Percentiles rank a stretch among this genome's conserved stretches.
These are phyloP conservation scores for Lactarius akahatsu DNA, from an alignment of 768 basidiomycete species.

Conservation along the genomic window DNA sequence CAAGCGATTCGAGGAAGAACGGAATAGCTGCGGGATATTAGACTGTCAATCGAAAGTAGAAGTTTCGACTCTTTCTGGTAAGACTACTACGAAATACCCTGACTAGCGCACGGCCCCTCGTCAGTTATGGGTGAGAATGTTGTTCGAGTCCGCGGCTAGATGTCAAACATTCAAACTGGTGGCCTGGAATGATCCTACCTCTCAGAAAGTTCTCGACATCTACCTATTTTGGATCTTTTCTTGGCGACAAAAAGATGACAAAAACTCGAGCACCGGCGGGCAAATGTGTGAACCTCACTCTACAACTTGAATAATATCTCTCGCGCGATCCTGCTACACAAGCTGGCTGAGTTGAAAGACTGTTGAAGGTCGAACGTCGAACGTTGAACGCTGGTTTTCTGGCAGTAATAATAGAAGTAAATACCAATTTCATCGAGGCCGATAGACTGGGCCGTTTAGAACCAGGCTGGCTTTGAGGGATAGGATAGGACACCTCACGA, in stretches of 20 bases:
- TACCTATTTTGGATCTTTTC: not conserved
- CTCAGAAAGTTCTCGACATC: not conserved
- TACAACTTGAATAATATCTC: not conserved
- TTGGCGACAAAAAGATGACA: not conserved
- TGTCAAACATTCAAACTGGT: too few species aligned
- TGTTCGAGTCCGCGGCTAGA: not conserved
- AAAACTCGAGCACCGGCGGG: not conserved
- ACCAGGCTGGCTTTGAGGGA: not conserved
- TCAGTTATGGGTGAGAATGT: not conserved
- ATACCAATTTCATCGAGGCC: not conserved
- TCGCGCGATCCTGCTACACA: not conserved
- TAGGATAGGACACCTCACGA: too few species aligned
- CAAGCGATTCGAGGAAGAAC: constrained; percentile 90
- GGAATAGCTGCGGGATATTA: constrained; percentile 89
- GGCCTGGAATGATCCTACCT: not conserved
- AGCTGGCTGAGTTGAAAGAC: not conserved
- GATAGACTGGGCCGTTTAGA: not conserved
- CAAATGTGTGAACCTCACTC: not conserved
- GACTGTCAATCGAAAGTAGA: constrained; percentile 13
- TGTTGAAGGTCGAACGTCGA: not conserved
- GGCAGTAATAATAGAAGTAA: not conserved
- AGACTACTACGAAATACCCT: not conserved
- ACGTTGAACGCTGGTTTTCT: not conserved
- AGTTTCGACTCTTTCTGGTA: not conserved
- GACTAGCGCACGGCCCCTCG: not conserved